Conservation (phyloP, 2,329 filamentous ascomycete genomes). For the Alternaria triticina region DNA sequence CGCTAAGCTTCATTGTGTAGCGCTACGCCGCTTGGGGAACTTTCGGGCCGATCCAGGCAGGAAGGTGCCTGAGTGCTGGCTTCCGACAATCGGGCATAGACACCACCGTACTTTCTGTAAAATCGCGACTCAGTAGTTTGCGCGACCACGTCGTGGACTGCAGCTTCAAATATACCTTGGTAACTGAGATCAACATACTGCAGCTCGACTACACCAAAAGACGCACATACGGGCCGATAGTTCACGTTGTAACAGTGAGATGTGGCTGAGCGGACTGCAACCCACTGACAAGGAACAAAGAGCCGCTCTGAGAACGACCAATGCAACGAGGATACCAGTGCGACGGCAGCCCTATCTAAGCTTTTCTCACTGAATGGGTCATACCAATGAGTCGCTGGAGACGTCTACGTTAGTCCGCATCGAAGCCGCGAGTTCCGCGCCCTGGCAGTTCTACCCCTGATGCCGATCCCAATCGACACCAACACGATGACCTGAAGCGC, state of each 20-base stretch:
- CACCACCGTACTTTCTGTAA: neutral
- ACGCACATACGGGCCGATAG: neutral
- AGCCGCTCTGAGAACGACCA: neutral
- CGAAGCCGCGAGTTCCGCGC: neutral
- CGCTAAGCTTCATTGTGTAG: neutral
- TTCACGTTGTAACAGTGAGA: neutral
- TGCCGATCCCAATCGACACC: neutral
- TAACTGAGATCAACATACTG: too few species aligned
- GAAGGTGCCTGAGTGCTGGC: neutral
- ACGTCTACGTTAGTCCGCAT: neutral
- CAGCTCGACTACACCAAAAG: neutral
- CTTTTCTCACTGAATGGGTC: neutral
- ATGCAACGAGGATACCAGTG: neutral
- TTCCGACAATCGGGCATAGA: neutral
- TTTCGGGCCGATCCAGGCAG: neutral
- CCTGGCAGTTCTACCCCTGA: neutral
- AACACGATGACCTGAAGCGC: neutral
- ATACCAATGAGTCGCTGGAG: neutral
- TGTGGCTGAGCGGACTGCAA: neutral
- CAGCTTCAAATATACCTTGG: neutral
- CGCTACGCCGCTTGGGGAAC: neutral
- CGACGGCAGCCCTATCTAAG: neutral
- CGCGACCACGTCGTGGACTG: neutral
- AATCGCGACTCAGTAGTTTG: neutral
- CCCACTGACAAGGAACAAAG: neutral